phyloP scores from a whole-genome alignment of 352 stramenopile genomes.

The Phytopythium oedochilum region DNA sequence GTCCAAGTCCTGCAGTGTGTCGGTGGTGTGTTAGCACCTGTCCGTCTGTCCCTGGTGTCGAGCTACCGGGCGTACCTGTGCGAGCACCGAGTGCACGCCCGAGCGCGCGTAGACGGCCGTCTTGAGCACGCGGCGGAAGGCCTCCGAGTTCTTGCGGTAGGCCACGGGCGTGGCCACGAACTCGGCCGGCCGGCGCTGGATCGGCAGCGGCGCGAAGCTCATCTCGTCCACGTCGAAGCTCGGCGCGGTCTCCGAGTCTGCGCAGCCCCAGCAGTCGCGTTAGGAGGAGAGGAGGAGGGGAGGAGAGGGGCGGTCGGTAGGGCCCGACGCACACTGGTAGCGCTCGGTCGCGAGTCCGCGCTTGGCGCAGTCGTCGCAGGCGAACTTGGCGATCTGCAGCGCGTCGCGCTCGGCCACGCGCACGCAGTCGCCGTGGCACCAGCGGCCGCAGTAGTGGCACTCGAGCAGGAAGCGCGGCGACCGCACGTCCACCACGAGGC shows the following conservation, averaged over 20 bases:
- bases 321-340: conserved; percentile 22
- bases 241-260: conserved; percentile 7
- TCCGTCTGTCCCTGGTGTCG: too few species aligned
- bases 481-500: conserved; percentile 21
- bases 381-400: conserved; percentile 52
- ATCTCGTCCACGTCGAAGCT: conserved; percentile 14
- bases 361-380: conserved; percentile 36
- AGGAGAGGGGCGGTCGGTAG: not conserved
- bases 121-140: conserved; percentile 44
- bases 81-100: conserved; percentile 33
- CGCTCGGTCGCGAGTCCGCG: conserved; percentile 31
- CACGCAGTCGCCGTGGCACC: conserved; percentile 54
- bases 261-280: not conserved
- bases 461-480: conserved; percentile 47
- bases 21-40: too few species aligned
- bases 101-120: conserved; percentile 46
- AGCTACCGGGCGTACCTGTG: conserved; percentile 16
- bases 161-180: conserved; percentile 7
- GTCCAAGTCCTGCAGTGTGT: conserved; percentile 11
- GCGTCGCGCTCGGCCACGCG: conserved; percentile 52
- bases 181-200: conserved; percentile 28
- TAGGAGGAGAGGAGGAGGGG: not conserved
- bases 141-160: conserved; percentile 42
- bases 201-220: conserved; percentile 37
- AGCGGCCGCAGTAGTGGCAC: conserved; percentile 62